phyloP scores from a whole-genome alignment of 768 basidiomycete species.

The Cyclocybe cylindracea region DNA sequence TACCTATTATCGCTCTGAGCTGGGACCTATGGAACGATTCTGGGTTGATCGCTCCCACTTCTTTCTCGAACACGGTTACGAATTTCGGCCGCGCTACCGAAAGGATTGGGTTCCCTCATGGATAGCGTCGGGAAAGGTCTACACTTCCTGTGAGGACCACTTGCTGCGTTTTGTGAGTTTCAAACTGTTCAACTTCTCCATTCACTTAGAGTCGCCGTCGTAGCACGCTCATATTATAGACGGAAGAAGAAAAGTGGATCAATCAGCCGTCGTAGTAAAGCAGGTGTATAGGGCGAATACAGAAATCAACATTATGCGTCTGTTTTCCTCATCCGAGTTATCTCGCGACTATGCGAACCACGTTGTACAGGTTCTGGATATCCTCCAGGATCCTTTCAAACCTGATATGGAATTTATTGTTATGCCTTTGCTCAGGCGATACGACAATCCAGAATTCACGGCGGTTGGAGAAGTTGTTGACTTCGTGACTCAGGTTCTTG shows the following conservation, averaged over 20 bases:
- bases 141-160: neutral
- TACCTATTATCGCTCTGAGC: neutral
- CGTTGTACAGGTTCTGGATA: slow-evolving; percentile 19
- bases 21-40: neutral
- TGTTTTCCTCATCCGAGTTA: slow-evolving; percentile 9
- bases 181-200: too few species aligned
- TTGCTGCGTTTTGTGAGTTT: neutral
- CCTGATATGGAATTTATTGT: slow-evolving; percentile 20
- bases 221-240: slow-evolving; percentile 10
- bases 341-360: slow-evolving; percentile 10
- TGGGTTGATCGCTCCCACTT: neutral
- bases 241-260: slow-evolving; percentile 2
- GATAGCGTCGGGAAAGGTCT: neutral
- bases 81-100: neutral
- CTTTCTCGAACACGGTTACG: neutral
- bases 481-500: slow-evolving; percentile 19
- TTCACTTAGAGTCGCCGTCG: too few species aligned
- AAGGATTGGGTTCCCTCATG: neutral
- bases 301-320: slow-evolving; percentile 8
- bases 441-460: slow-evolving; percentile 20
- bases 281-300: slow-evolving; percentile 6
- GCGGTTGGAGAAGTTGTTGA: slow-evolving; percentile 16
- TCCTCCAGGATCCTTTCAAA: slow-evolving; percentile 12
- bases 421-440: slow-evolving; percentile 30
- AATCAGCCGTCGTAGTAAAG: slow-evolving; percentile 8